Conservation (phyloP, 2,329 filamentous ascomycete species). For the Fusarium sp. region DNA sequence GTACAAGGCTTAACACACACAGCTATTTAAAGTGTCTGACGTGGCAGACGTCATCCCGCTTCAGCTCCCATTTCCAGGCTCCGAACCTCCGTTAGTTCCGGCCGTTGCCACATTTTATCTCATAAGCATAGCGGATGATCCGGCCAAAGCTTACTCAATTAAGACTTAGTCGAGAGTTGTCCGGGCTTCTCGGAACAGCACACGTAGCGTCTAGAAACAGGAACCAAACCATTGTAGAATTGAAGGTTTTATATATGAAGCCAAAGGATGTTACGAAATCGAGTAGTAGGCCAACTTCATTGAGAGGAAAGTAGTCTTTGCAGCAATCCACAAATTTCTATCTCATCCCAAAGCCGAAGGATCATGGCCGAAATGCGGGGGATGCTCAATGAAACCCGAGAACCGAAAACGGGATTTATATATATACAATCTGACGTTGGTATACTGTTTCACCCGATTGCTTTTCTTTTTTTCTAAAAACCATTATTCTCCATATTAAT, state of each 20-base stretch:
- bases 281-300: background rate
- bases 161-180: background rate
- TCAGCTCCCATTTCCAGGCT: background rate
- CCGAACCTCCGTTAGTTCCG: conserved; percentile 21
- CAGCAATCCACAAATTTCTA: background rate
- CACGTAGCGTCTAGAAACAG: background rate
- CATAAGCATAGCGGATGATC: conserved; percentile 9
- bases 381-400: conserved; percentile 10
- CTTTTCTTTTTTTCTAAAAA: too few relatives aligned
- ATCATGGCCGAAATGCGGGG: conserved; percentile 16
- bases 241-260: background rate
- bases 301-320: background rate
- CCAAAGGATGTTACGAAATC: background rate
- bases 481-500: too few relatives aligned
- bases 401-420: background rate
- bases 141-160: conserved; percentile 11
- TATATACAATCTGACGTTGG: too few relatives aligned
- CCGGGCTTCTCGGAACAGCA: background rate
- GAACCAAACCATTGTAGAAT: too few relatives aligned
- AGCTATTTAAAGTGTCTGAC: conserved; percentile 13
- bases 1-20: background rate
- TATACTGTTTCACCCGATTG: too few relatives aligned
- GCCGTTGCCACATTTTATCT: conserved; percentile 7
- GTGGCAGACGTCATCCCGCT: conserved; percentile 27
- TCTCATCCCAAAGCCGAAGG: conserved; percentile 16